Percentiles rank a stretch among this genome's conserved stretches.
Evolutionary conservation across 2,329 filamentous ascomycete species (phyloP).

Genomic region (Ophiostoma perfectum): DNA sequence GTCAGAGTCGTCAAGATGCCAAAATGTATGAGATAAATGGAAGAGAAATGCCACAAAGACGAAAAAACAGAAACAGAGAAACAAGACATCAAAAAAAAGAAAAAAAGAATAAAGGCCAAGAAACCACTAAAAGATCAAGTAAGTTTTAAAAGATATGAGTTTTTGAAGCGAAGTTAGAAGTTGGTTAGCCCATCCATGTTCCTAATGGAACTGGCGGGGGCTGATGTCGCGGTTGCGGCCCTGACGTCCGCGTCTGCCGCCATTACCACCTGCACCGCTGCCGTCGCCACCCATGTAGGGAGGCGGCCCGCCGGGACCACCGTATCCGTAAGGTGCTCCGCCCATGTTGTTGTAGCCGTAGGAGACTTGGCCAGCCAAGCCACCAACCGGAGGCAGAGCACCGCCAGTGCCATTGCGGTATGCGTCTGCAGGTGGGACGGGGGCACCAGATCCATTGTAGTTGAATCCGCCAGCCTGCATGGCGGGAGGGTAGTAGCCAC

Average conservation of each 20-base stretch:
- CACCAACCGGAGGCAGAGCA: slow-evolving; percentile 38
- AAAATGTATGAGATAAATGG: slow-evolving; percentile 19
- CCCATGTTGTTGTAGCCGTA: slow-evolving; percentile 49
- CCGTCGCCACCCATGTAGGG: slow-evolving; percentile 54
- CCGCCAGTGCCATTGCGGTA: slow-evolving; percentile 49
- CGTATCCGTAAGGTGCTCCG: slow-evolving; percentile 39
- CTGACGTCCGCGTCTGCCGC: slow-evolving; percentile 53
- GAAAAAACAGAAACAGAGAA: too few species aligned
- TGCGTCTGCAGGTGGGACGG: slow-evolving; percentile 41
- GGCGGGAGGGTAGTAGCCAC: slow-evolving; percentile 49
- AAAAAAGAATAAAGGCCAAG: slow-evolving; percentile 5
- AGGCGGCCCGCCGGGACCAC: slow-evolving; percentile 41
- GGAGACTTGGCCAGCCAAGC: slow-evolving; percentile 30
- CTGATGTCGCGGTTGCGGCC: slow-evolving; percentile 33
- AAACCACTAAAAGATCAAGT: slow-evolving; percentile 2
- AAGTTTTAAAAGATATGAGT: slow-evolving; percentile 6
- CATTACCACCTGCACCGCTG: slow-evolving; percentile 49
- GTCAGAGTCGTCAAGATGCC: slow-evolving; percentile 18
- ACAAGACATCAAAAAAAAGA: background rate
- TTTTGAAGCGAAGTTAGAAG: slow-evolving; percentile 11
- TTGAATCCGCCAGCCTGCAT: slow-evolving; percentile 46
- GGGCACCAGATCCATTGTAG: slow-evolving; percentile 44
- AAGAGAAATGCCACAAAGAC: background rate
- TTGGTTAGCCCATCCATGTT: background rate
- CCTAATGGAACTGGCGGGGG: slow-evolving; percentile 24